Conservation (phyloP, 192 early-diverging fungal genomes). For the Coemansia erecta region DNA sequence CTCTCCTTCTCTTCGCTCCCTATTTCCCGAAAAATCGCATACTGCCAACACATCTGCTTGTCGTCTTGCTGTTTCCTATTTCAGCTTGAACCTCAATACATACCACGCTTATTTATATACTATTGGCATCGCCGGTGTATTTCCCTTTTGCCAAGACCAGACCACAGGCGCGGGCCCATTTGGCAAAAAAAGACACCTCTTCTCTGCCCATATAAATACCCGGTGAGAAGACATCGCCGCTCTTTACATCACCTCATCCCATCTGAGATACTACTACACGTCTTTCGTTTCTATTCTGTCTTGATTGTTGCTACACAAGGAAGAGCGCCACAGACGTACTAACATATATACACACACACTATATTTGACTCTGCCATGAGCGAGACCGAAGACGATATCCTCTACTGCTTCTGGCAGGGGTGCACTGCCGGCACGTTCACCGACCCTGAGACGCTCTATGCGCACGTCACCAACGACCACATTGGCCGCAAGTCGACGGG, state of each 20-base stretch:
- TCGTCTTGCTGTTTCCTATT: neutral
- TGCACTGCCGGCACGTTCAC: slow-evolving; percentile 52
- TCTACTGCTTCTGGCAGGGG: slow-evolving; percentile 41
- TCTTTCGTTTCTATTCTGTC: too few relatives aligned
- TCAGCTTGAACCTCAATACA: neutral
- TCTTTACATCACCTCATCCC: too few relatives aligned
- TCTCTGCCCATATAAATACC: neutral
- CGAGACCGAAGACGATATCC: slow-evolving; percentile 24
- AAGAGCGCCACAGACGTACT: neutral
- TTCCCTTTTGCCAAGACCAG: slow-evolving; percentile 4
- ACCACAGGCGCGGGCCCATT: neutral
- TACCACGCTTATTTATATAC: neutral
- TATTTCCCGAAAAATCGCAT: too few relatives aligned
- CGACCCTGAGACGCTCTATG: slow-evolving; percentile 82
- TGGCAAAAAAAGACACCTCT: neutral
- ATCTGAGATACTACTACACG: too few relatives aligned
- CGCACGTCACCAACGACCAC: slow-evolving; percentile 84
- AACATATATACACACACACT: neutral
- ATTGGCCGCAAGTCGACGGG: slow-evolving; percentile 85
- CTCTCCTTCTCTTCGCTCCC: too few relatives aligned
- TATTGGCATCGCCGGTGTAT: neutral
- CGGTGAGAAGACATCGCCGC: too few relatives aligned
- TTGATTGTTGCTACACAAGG: too few relatives aligned
- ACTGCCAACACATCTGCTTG: too few relatives aligned
- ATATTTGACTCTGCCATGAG: slow-evolving; percentile 10